Base-by-base conservation (phyloP, 1,139 yeast species). In the Geotrichum fermentans region DNA sequence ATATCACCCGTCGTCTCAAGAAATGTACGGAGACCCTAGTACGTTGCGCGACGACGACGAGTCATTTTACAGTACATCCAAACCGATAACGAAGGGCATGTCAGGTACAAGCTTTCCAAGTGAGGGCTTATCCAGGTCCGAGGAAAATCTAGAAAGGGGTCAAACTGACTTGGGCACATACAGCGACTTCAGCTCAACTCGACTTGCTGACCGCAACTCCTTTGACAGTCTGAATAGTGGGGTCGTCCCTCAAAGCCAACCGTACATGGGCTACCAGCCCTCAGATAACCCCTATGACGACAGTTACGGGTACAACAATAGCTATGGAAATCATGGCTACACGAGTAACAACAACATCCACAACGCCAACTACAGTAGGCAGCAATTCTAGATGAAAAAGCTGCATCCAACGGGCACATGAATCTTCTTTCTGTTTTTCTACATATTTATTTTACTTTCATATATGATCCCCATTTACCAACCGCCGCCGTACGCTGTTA, bases 1-100 rank as follows among this genome's bases (percentile, higher is more conserved):
- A 6, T 40, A 39, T 32, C 35, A 39, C 33, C 46, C 46, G 8
- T 18, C 35, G 14, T 36, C 50, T 10, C 41, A 43, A 14, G 45
- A 47, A 16, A 30, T 42, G 18, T 29, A 45, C 36, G 30, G 29
- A 10, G 45, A 34, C 24, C 43, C 43, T 3, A 20, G 24, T 24
- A 16, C 43, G 16, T 28, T 40, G 8, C 43, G 43, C 26, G 43
- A 30, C 34, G 43, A 40, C 34, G 43, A 40, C 26, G 28, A 14
- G 7, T 40, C 43, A 7, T 21, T 40, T 16, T 40, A 40, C 35
- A 29, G 28, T 10, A 24, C 16, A 5, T 28, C 35, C 34, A 28
- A 20, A n/a, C n/a, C 35, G 3, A 2, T n/a, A 11, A 11, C 20
- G 3, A 29, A 29, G 16, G 24, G 30, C 35, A 22, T 16, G 21